Conservation (phyloP, 2,329 filamentous ascomycete genomes). For the Uncinocarpus reesii region DNA sequence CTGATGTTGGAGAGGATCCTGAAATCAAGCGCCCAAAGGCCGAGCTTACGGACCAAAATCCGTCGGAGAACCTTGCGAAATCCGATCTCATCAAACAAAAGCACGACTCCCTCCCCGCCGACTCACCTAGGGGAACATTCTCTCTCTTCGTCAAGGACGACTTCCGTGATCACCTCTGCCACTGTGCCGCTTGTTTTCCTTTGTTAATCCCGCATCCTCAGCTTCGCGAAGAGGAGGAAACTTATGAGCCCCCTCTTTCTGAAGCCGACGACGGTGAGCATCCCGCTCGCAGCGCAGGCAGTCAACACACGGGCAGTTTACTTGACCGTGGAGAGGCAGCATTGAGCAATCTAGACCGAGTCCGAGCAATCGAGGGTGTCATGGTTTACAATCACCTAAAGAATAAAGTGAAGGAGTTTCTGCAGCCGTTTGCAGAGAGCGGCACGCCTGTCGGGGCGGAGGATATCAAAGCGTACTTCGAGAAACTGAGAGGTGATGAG, state of each 20-base stretch:
- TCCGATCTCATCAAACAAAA: constrained; percentile 43
- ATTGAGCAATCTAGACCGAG: constrained; percentile 81
- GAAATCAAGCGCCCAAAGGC: constrained; percentile 45
- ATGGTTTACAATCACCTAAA: constrained; percentile 98
- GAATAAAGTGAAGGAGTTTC: constrained; percentile 88
- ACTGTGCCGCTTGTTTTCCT: constrained; percentile 69
- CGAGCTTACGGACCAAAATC: neutral
- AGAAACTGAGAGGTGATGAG: constrained; percentile 81
- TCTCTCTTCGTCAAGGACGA: constrained; percentile 71
- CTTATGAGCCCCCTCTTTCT: constrained; percentile 84
- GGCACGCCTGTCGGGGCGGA: constrained; percentile 82
- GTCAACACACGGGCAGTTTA: constrained; percentile 67
- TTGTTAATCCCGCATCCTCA: constrained; percentile 61
- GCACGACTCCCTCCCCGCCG: constrained; percentile 47
- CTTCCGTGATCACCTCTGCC: constrained; percentile 77
- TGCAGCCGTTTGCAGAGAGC: constrained; percentile 87
- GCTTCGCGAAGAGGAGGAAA: constrained; percentile 86
- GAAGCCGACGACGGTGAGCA: constrained; percentile 48
- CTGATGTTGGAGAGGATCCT: constrained; percentile 33
- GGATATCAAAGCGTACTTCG: constrained; percentile 94
- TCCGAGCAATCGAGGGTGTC: constrained; percentile 86
- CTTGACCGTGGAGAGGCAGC: constrained; percentile 88
- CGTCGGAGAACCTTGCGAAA: constrained; percentile 17
- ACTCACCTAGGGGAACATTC: constrained; percentile 49
- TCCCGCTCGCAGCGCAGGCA: constrained; percentile 37